Base-by-base conservation (phyloP, 257 asterid genomes). In the Ballota nigra region DNA sequence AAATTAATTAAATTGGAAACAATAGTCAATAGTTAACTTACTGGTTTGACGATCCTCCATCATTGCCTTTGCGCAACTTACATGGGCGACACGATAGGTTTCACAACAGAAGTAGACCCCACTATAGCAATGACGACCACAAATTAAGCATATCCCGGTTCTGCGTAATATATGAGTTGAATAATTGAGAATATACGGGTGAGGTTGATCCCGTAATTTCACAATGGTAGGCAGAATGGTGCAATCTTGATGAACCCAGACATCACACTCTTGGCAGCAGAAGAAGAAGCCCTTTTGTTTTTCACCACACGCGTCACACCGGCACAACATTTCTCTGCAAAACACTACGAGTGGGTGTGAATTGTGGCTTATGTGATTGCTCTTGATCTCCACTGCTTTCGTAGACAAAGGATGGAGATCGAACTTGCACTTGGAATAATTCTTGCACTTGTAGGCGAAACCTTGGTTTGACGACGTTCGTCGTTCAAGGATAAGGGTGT, bases 191-290 rank as follows among this genome's bases (percentile, higher is more conserved):
- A 69, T 20, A 5, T 18, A 69, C 12, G 65, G 41, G 2, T 55
- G 8, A 4, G 40, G 56, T 6, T 22, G 16, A 34, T 6, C 0
- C 0, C 0, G 18, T 9, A 69, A 6, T 0, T 23, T 34, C 6
- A 55, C 20, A n/a, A 8, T 0, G 41, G 18, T 20, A 16, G 74
- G 74, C 74, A 55, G 4, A 4, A 56, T 2, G 22, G 66, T 23
- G 6, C 74, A 69, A 56, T 69, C 56, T 36, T 8, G 55, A 36
- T 69, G 74, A 36, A 69, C 56, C 66, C 66, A 53, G 40, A 69
- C 55, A 55, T 69, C 15, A 4, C 74, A 69, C 1, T 8, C 40
- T 23, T 22, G n/a, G 34, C 64, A 52, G 38, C 4, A 3, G 53
- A 68, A 68, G 51, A 68, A 68, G 56, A 56, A 69, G 5, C 74